Evolutionary conservation across 352 stramenopile genomes (phyloP).

Genomic region (Phytophthora palmivora): DNA sequence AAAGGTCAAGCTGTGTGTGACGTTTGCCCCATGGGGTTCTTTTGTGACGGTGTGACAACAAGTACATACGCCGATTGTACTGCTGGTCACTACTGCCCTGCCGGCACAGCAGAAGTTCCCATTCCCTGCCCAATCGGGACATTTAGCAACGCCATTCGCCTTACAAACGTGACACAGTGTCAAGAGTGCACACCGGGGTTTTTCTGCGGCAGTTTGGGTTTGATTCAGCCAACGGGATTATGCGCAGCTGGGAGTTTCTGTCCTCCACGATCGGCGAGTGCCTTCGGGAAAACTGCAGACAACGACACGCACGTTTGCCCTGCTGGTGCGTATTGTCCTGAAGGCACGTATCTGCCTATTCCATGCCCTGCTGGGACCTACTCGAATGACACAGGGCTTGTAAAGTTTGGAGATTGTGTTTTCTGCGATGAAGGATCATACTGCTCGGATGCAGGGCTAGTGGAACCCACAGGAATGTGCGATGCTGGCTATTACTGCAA

Average conservation of each 20-base stretch:
- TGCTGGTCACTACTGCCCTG: constrained; percentile 55
- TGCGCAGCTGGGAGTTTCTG: constrained; percentile 75
- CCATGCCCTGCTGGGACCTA: constrained; percentile 72
- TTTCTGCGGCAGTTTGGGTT: constrained; percentile 45
- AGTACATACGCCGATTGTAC: constrained; percentile 54
- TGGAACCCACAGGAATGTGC: constrained; percentile 48
- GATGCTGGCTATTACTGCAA: constrained; percentile 58
- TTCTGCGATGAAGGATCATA: constrained; percentile 66
- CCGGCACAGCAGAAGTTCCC: constrained; percentile 43
- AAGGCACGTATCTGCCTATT: constrained; percentile 68
- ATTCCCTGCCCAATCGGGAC: constrained; percentile 74
- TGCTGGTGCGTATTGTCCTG: constrained; percentile 74
- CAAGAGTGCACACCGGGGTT: constrained; percentile 43
- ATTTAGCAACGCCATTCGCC: constrained; percentile 52
- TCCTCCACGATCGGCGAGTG: constrained; percentile 43
- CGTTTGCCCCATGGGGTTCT: constrained; percentile 68
- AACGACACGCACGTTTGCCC: constrained; percentile 65
- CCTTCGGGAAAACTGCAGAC: constrained; percentile 44
- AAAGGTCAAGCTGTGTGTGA: constrained; percentile 42
- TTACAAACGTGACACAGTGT: constrained; percentile 54
- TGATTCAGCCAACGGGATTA: constrained; percentile 33
- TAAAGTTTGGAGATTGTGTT: constrained; percentile 52
- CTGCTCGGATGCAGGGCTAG: constrained; percentile 45
- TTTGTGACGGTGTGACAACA: constrained; percentile 63
- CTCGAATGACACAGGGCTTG: constrained; percentile 56